phyloP scores from a whole-genome alignment of 345 rosid genomes.

The Eutrema yunnanense region DNA sequence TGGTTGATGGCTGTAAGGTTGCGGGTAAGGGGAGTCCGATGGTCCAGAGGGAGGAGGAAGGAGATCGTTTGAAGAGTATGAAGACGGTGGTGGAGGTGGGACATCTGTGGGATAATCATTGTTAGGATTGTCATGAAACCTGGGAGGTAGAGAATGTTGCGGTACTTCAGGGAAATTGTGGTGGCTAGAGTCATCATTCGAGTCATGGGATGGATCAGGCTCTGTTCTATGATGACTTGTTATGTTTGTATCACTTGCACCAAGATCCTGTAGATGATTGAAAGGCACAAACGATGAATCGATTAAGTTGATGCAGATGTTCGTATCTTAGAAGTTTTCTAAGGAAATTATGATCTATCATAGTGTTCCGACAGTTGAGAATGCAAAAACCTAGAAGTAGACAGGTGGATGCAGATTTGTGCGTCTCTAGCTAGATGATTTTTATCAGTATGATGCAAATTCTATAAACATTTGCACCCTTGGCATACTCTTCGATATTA shows the following conservation, averaged over 20 bases:
- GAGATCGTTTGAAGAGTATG: conserved; percentile 56
- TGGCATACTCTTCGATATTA: neutral
- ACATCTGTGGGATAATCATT: conserved; percentile 36
- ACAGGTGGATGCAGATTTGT: neutral
- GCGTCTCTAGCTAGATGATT: neutral
- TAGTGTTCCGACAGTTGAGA: neutral
- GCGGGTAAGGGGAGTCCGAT: conserved; percentile 51
- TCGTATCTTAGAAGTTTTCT: neutral
- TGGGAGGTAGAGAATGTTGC: conserved; percentile 38
- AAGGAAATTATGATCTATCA: neutral
- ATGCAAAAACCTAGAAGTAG: neutral
- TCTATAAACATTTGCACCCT: neutral
- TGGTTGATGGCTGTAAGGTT: conserved; percentile 49
- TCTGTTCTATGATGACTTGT: conserved; percentile 41
- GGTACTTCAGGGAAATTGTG: conserved; percentile 41
- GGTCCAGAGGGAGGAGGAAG: conserved; percentile 23
- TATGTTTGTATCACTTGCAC: conserved; percentile 36
- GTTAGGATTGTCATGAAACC: conserved; percentile 38
- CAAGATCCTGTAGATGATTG: conserved; percentile 51
- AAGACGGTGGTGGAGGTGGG: conserved; percentile 45
- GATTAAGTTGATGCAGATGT: conserved; percentile 4
- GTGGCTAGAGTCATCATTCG: conserved; percentile 43
- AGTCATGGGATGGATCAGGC: conserved; percentile 41
- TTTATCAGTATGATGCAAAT: neutral
- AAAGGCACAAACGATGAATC: neutral